phyloP scores from a whole-genome alignment of 768 basidiomycete species.

The Plicaturopsis crispa region DNA sequence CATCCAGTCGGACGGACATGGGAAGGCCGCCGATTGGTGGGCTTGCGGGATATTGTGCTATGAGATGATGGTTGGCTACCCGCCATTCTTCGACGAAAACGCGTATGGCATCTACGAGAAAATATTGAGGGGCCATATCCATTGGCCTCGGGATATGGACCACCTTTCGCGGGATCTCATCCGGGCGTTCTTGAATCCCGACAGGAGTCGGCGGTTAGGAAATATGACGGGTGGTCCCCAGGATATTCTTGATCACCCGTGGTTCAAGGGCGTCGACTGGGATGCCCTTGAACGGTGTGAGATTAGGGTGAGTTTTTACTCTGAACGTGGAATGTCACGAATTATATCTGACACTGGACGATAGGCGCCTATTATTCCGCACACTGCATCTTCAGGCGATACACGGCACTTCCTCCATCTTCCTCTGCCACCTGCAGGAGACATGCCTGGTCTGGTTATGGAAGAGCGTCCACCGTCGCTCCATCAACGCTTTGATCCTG shows the following conservation, averaged over 20 bases:
- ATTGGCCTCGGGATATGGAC: constrained; percentile 91
- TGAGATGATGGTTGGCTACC: constrained; percentile 98
- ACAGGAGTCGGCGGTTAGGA: constrained; percentile 85
- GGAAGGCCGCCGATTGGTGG: constrained; percentile 99
- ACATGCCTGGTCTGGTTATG: constrained; percentile 70
- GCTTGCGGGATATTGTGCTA: constrained; percentile 95
- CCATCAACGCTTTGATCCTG: constrained; percentile 59
- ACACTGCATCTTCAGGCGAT: constrained; percentile 72
- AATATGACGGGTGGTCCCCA: constrained; percentile 90
- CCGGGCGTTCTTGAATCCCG: constrained; percentile 82
- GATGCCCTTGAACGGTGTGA: constrained; percentile 77
- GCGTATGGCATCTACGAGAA: constrained; percentile 98
- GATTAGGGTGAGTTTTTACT: constrained; percentile 55
- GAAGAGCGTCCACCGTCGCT: constrained; percentile 54
- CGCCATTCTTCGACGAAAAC: constrained; percentile 98
- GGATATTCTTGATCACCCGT: constrained; percentile 86
- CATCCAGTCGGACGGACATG: constrained; percentile 95
- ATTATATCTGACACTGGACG: constrained; percentile 5
- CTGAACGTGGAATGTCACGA: constrained; percentile 1
- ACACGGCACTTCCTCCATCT: constrained; percentile 82
- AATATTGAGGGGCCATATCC: constrained; percentile 80
- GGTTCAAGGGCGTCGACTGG: constrained; percentile 97
- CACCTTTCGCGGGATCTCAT: constrained; percentile 85
- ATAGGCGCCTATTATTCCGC: constrained; percentile 83
- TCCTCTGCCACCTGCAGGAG: constrained; percentile 66